A percentile compares a stretch with the other conserved stretches of the same genome.
These are phyloP conservation scores for Mycena venus DNA, from an alignment of 768 basidiomycete species.

Conservation along the genomic window DNA sequence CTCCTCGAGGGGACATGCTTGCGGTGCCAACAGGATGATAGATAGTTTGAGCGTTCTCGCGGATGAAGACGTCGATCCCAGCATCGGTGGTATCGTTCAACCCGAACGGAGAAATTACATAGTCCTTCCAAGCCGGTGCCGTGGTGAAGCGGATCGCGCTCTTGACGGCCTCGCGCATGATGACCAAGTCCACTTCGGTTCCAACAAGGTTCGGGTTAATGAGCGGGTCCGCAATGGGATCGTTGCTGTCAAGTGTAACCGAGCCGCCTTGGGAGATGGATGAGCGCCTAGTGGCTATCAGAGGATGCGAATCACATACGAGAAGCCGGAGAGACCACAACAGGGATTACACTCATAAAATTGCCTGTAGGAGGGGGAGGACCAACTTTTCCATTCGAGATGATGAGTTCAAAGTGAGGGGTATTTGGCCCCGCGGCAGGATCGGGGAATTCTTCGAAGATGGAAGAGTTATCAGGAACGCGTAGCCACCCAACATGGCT, in stretches of 20 bases:
- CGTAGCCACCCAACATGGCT: slow-evolving; percentile 45
- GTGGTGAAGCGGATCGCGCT: slow-evolving; percentile 34
- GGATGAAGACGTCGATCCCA: slow-evolving; percentile 42
- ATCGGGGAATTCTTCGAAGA: slow-evolving; percentile 41
- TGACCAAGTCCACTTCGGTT: slow-evolving; percentile 36
- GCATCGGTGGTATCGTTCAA: slow-evolving; percentile 41
- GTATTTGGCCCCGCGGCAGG: slow-evolving; percentile 45
- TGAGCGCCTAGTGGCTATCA: no score
- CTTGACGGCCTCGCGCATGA: slow-evolving; percentile 38
- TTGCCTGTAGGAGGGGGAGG: slow-evolving; percentile 34
- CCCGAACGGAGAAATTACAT: slow-evolving; percentile 27
- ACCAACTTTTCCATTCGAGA: slow-evolving; percentile 34
- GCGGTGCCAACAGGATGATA: slow-evolving; percentile 50
- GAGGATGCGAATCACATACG: slow-evolving; percentile 22
- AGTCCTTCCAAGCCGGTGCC: slow-evolving; percentile 38
- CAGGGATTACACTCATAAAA: slow-evolving; percentile 36
- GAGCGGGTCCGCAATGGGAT: slow-evolving; percentile 55
- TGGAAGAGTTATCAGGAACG: slow-evolving; percentile 36
- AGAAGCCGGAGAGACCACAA: slow-evolving; percentile 42
- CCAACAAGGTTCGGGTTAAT: slow-evolving; percentile 62
- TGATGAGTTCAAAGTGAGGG: slow-evolving; percentile 46
- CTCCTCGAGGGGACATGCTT: slow-evolving; percentile 43
- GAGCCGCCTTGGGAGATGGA: slow-evolving; percentile 39
- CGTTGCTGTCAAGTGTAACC: slow-evolving; percentile 50
- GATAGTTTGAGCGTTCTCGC: slow-evolving; percentile 36